These are phyloP conservation scores for Citrus cavaleriei DNA, from an alignment of 345 rosid species.

Conservation along the genomic window DNA sequence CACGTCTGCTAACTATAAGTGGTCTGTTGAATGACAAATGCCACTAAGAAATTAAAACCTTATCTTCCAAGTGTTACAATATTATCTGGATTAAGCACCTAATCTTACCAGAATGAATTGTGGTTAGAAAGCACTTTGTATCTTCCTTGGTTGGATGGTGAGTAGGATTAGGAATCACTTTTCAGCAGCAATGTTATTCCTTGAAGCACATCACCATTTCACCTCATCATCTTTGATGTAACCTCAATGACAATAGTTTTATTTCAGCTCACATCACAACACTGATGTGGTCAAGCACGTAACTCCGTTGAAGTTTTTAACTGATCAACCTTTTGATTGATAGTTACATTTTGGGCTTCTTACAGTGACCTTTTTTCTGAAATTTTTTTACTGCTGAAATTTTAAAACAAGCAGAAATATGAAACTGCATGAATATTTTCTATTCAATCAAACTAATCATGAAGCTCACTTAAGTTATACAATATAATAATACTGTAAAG, in stretches of 20 bases:
- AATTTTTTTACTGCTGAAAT: neutral
- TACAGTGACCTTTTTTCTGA: neutral
- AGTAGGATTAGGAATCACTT: constrained; percentile 7
- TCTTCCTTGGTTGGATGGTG: constrained; percentile 28
- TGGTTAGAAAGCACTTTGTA: constrained; percentile 19
- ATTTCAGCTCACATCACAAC: constrained; percentile 11
- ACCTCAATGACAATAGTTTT: constrained; percentile 9
- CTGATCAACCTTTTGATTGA: neutral
- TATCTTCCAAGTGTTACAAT: constrained; percentile 19
- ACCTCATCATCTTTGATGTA: constrained; percentile 18
- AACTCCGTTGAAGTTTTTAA: constrained; percentile 8
- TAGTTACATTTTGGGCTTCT: neutral
- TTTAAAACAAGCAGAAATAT: neutral
- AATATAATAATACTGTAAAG: constrained; percentile 12
- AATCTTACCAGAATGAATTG: constrained; percentile 31
- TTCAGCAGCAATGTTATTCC: constrained; percentile 1
- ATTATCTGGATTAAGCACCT: constrained; percentile 20
- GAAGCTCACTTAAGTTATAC: constrained; percentile 7
- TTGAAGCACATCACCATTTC: neutral
- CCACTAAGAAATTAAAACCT: constrained; percentile 24
- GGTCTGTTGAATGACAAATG: constrained; percentile 17
- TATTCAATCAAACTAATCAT: constrained; percentile 32
- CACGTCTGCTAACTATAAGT: neutral
- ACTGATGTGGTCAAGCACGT: neutral
- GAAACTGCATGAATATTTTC: neutral